Conservation (phyloP, 2,329 filamentous ascomycete species). For the Colletotrichum cuscutae region DNA sequence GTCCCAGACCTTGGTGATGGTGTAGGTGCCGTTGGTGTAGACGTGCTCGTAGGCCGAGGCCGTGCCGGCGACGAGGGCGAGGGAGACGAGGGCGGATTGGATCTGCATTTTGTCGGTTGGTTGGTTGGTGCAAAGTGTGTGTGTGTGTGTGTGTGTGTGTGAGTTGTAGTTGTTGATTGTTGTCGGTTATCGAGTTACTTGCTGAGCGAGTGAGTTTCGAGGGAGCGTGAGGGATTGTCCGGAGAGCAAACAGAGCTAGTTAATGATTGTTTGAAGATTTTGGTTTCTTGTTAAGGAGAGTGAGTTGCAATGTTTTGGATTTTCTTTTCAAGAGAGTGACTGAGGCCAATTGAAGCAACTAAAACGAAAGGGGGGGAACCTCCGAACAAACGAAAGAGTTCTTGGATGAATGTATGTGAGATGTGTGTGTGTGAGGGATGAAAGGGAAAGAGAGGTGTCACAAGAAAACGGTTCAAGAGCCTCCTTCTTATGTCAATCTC, state of each 20-base stretch:
- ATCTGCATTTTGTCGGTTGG: conserved; percentile 42
- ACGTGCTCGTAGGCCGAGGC: conserved; percentile 8
- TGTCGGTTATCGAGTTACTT: conserved; percentile 12
- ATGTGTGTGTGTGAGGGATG: not conserved
- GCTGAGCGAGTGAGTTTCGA: not conserved
- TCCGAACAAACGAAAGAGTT: conserved; percentile 22
- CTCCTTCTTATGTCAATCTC: conserved; percentile 21
- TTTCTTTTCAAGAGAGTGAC: conserved; percentile 18
- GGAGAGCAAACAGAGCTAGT: conserved; percentile 30
- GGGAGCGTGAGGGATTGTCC: not conserved
- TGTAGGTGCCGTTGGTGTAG: conserved; percentile 39
- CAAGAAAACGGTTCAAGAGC: not conserved
- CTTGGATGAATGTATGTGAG: not conserved
- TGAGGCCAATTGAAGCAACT: conserved; percentile 14
- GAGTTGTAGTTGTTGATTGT: conserved; percentile 24
- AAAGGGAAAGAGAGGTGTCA: not conserved
- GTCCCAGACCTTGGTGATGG: conserved; percentile 49
- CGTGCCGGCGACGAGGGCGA: conserved; percentile 39
- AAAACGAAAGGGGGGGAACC: not conserved
- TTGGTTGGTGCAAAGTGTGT: not conserved
- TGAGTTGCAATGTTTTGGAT: not conserved
- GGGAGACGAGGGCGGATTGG: conserved; percentile 40
- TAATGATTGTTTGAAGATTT: conserved; percentile 24
- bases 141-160: conserved; percentile 29
- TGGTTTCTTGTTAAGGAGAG: conserved; percentile 13